Evolutionary conservation across 352 stramenopile species (phyloP).

Genomic region (Phytophthora idaei): DNA sequence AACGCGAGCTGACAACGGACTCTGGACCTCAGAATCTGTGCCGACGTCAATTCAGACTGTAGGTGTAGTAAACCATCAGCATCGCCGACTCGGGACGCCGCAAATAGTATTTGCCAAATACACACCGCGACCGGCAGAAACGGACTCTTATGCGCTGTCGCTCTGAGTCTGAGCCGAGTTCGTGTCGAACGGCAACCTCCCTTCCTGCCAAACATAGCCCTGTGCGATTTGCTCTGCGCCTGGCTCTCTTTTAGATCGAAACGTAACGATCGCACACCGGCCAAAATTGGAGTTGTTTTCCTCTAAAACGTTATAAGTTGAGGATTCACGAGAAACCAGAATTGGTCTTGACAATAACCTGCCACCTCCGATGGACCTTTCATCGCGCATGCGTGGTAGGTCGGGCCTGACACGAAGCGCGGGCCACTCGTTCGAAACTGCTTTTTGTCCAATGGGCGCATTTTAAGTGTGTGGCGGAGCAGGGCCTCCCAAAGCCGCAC

Average conservation of each 20-base stretch:
- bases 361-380: conserved; percentile 2
- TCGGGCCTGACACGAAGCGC: conserved; percentile 2
- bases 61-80: neutral
- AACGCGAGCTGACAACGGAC: conserved; percentile 18
- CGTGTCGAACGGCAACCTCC: neutral
- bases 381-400: neutral
- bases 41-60: neutral
- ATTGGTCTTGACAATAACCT: neutral
- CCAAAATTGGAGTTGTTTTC: neutral
- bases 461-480: conserved; percentile 54
- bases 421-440: conserved; percentile 67
- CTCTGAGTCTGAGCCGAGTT: conserved; percentile 3
- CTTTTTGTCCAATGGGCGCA: conserved; percentile 49
- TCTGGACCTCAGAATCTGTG: conserved; percentile 10
- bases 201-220: conserved; percentile 3
- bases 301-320: neutral
- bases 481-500: conserved; percentile 27
- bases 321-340: neutral
- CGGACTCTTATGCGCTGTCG: conserved; percentile 3
- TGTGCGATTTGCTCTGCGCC: too few species aligned
- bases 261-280: neutral
- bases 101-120: neutral
- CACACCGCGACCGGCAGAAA: neutral
- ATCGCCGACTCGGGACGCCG: neutral
- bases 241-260: neutral